These are phyloP conservation scores for Amanita jacksonii DNA, from an alignment of 768 basidiomycete species.

Conservation along the genomic window DNA sequence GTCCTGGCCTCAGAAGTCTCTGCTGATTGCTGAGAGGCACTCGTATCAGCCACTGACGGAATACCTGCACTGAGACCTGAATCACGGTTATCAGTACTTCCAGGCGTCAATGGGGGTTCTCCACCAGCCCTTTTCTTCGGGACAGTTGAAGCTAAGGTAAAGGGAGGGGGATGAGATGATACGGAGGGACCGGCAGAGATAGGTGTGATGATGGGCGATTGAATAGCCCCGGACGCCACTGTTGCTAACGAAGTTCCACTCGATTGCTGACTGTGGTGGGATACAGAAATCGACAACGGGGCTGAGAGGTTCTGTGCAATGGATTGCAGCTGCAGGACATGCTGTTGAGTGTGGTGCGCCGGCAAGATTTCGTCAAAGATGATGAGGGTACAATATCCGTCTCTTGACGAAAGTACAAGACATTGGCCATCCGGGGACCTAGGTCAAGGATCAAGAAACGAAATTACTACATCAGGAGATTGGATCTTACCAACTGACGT, in stretches of 20 bases:
- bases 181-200: not conserved
- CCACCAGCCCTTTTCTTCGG: conserved; percentile 25
- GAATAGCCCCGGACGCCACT: not conserved
- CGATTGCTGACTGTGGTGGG: conserved; percentile 5
- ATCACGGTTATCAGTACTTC: conserved; percentile 37
- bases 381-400: conserved; percentile 95
- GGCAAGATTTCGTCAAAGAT: conserved; percentile 92
- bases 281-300: conserved; percentile 36
- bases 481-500: conserved; percentile 79
- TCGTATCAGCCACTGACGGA: conserved; percentile 3
- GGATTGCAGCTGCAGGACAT: conserved; percentile 80
- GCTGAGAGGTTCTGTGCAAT: conserved; percentile 82
- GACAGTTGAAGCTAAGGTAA: conserved; percentile 14
- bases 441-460: conserved; percentile 6
- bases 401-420: conserved; percentile 83
- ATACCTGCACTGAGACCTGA: not conserved
- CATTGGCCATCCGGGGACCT: conserved; percentile 97
- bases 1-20: conserved; percentile 3
- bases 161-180: conserved; percentile 9
- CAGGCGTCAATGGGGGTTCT: conserved; percentile 39
- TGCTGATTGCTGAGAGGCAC: conserved; percentile 13
- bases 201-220: conserved; percentile 2
- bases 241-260: not conserved
- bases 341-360: conserved; percentile 83
- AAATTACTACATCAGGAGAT: not conserved